Percentiles rank a stretch among this genome's conserved stretches.
Conservation (phyloP, 345 rosid genomes). For the Eucalyptus sideroxylon region DNA sequence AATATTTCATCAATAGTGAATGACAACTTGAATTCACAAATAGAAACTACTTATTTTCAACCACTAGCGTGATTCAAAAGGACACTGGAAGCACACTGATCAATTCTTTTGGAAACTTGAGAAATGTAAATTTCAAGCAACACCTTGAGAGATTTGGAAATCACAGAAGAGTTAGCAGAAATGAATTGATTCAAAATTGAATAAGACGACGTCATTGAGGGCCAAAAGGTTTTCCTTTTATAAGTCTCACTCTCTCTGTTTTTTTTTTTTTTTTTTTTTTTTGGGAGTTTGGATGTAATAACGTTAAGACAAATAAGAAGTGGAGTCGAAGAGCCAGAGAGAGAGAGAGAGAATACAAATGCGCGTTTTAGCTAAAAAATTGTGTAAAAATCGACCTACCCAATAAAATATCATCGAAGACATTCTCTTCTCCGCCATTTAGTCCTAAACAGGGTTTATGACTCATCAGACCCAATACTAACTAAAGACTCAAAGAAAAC, state of each 20-base stretch:
- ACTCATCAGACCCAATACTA: neutral
- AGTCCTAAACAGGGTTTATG: neutral
- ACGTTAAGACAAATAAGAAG: neutral
- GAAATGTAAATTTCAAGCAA: neutral
- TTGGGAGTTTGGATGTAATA: neutral
- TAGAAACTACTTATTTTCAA: neutral
- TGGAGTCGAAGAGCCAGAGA: neutral
- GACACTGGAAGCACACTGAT: neutral
- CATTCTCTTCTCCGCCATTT: neutral
- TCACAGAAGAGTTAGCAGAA: neutral
- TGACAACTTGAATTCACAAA: neutral
- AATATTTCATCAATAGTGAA: neutral
- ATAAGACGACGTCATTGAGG: neutral
- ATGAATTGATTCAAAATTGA: neutral
- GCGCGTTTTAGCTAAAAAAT: neutral
- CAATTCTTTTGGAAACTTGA: neutral
- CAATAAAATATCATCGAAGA: neutral
- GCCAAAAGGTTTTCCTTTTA: neutral
- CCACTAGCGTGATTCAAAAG: neutral
- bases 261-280: too few relatives aligned
- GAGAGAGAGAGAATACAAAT: neutral
- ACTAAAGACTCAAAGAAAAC: neutral
- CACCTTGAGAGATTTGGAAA: neutral
- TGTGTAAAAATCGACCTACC: neutral
- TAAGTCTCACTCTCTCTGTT: neutral